Percentiles rank a stretch among this genome's conserved stretches.
Conservation (phyloP, 163 green algal genomes). For the Chlorella variabilis region DNA sequence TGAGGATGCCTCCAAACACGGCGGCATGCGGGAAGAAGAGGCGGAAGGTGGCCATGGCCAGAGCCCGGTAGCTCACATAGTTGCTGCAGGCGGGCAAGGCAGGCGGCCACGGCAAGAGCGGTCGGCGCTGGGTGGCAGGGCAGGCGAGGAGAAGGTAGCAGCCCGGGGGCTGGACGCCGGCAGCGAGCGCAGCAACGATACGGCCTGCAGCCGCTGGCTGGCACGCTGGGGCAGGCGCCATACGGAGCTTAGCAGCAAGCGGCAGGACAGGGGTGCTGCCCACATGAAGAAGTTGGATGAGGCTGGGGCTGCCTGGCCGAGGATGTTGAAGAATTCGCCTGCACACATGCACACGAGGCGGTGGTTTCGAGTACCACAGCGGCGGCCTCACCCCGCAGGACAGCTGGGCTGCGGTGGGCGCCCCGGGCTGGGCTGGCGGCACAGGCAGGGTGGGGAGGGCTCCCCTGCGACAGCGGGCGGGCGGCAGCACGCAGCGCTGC, state of each 20-base stretch:
- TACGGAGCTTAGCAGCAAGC: too few relatives aligned
- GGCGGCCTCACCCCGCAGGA: too few relatives aligned
- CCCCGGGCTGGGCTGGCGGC: not conserved
- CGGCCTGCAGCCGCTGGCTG: too few relatives aligned
- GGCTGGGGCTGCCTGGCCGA: slow-evolving; percentile 78
- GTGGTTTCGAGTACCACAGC: too few relatives aligned
- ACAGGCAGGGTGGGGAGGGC: too few relatives aligned
- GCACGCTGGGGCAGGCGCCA: too few relatives aligned
- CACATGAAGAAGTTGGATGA: slow-evolving; percentile 92
- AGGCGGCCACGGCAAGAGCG: too few relatives aligned
- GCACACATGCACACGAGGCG: too few relatives aligned
- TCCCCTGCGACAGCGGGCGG: too few relatives aligned
- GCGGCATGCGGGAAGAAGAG: slow-evolving; percentile 39
- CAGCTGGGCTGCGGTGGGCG: not conserved
- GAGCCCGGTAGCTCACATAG: slow-evolving; percentile 70
- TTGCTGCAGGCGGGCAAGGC: slow-evolving; percentile 74
- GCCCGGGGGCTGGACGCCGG: too few relatives aligned
- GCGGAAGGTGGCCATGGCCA: slow-evolving; percentile 46
- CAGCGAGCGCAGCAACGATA: too few relatives aligned
- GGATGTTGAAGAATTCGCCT: slow-evolving; percentile 50
- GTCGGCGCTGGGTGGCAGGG: not conserved
- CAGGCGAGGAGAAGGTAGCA: too few relatives aligned
- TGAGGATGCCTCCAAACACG: slow-evolving; percentile 39
- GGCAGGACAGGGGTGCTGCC: not conserved
- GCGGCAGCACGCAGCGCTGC: not conserved